Conservation (phyloP, 1,284 basidiomycete species). For the Ceratobasidium sp. region DNA sequence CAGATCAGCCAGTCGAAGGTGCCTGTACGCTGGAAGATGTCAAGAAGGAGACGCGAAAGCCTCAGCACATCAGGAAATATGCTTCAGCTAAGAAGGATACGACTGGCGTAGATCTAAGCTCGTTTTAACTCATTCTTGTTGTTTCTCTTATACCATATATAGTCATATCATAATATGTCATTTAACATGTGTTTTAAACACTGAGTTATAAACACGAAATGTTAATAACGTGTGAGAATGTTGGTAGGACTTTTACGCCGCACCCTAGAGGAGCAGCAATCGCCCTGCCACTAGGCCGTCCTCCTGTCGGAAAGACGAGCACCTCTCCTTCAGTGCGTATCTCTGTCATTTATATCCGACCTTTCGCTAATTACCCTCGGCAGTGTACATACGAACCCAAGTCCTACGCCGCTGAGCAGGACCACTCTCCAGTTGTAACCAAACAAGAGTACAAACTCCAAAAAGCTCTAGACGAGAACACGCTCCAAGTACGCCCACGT, state of each 20-base stretch:
- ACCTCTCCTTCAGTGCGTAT: constrained; percentile 16
- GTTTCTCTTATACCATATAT: background rate
- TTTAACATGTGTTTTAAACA: constrained; percentile 26
- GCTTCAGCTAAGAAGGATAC: constrained; percentile 7
- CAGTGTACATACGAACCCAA: constrained; percentile 40
- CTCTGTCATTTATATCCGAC: background rate
- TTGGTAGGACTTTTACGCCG: background rate
- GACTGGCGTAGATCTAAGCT: background rate
- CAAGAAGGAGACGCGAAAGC: background rate
- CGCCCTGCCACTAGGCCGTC: constrained; percentile 40
- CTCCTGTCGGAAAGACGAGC: constrained; percentile 30
- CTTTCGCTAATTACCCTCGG: background rate
- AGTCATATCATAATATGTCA: background rate
- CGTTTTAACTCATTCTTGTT: background rate
- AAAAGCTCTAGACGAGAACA: constrained; percentile 32
- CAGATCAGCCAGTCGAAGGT: background rate
- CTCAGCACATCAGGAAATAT: background rate
- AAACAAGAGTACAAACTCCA: constrained; percentile 20
- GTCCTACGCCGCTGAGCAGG: constrained; percentile 6
- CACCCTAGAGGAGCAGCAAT: constrained; percentile 2
- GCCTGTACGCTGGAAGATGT: too few species aligned
- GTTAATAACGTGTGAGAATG: background rate
- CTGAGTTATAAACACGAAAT: background rate
- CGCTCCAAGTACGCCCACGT: constrained; percentile 21
- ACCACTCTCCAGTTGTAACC: background rate